Conservation (phyloP, 116 monocot genomes). For the Zostera marina region DNA sequence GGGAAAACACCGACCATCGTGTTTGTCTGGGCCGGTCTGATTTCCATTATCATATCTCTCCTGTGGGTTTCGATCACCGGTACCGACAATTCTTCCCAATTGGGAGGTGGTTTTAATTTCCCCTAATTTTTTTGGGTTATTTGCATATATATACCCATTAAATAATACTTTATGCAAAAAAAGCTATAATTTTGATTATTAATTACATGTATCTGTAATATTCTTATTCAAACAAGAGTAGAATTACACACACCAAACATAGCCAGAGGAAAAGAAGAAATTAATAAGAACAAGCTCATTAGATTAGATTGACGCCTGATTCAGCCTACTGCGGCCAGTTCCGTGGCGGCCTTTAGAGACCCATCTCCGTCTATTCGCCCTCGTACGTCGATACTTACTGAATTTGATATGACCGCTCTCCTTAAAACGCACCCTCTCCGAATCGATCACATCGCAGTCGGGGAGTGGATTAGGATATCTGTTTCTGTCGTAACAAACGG, state of each 20-base stretch:
- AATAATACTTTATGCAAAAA: no score
- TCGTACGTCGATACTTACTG: slow-evolving; percentile 2
- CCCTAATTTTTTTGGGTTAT: no score
- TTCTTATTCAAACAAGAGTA: neutral
- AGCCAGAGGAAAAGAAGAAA: neutral
- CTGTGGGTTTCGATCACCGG: slow-evolving; percentile 61
- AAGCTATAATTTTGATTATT: neutral
- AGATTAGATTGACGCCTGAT: neutral
- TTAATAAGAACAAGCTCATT: neutral
- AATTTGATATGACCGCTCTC: slow-evolving; percentile 34
- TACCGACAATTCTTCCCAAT: slow-evolving; percentile 7
- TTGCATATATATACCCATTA: no score
- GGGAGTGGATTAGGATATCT: slow-evolving; percentile 44
- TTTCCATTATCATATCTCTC: slow-evolving; percentile 16
- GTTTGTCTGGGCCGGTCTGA: slow-evolving; percentile 15
- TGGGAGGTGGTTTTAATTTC: slow-evolving; percentile 61
- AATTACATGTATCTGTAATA: no score
- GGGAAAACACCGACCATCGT: slow-evolving; percentile 12
- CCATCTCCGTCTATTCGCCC: slow-evolving; percentile 6
- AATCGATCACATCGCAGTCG: slow-evolving; percentile 33
- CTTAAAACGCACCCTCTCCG: slow-evolving; percentile 31
- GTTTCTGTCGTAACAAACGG: slow-evolving; percentile 36
- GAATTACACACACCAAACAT: no score
- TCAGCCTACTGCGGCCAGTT: neutral
- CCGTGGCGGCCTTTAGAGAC: no score